Evolutionary conservation across 2,329 filamentous ascomycete genomes (phyloP).

Genomic region (Alternaria incomplexa): DNA sequence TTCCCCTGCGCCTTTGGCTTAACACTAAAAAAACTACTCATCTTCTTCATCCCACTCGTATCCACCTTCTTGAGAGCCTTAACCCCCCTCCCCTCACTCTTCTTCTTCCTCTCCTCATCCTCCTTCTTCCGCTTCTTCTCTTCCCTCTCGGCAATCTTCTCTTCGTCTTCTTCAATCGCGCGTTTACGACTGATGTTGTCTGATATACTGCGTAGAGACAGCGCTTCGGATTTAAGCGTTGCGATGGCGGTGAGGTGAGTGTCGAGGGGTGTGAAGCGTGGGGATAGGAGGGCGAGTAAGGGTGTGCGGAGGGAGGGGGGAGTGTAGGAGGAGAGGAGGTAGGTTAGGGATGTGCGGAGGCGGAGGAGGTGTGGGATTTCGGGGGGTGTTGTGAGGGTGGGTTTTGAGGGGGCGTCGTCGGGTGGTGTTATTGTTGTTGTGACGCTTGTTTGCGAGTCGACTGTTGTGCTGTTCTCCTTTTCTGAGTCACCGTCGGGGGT

Average conservation of each 20-base stretch:
- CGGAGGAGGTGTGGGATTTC: conserved; percentile 67
- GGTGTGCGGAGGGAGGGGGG: conserved; percentile 50
- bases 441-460: neutral
- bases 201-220: conserved; percentile 68
- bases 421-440: conserved; percentile 1
- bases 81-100: conserved; percentile 77
- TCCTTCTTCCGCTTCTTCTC: conserved; percentile 87
- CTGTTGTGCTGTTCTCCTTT: neutral
- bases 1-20: conserved; percentile 40
- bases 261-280: conserved; percentile 75
- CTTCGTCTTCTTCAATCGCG: conserved; percentile 63
- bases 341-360: conserved; percentile 67
- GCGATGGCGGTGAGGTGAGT: conserved; percentile 71
- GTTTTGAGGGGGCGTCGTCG: conserved; percentile 11
- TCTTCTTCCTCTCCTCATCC: conserved; percentile 86
- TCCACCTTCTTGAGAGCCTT: conserved; percentile 88
- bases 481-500: conserved; percentile 10
- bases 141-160: conserved; percentile 55
- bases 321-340: conserved; percentile 69
- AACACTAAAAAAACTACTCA: conserved; percentile 93
- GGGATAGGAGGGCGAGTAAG: conserved; percentile 47
- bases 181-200: conserved; percentile 75
- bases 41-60: conserved; percentile 92
- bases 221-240: conserved; percentile 72
- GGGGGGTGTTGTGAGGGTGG: conserved; percentile 35